Evolutionary conservation across 2,329 filamentous ascomycete species (phyloP).

Genomic region (Diplodia mutila): DNA sequence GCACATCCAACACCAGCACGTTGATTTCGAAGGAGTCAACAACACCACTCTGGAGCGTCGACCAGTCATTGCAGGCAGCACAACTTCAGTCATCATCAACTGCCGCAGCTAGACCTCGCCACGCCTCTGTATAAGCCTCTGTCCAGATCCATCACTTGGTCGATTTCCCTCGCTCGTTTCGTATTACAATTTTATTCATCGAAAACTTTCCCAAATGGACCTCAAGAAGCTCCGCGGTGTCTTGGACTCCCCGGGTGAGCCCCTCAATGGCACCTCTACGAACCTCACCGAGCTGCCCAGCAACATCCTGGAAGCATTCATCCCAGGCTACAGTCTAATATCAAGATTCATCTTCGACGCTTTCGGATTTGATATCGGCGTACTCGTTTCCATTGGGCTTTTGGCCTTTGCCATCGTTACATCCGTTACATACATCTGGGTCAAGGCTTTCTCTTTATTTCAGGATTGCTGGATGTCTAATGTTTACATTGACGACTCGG

Average conservation of each 20-base stretch:
- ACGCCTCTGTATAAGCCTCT: background rate
- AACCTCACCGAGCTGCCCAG: constrained; percentile 45
- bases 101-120: background rate
- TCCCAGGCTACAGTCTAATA: constrained; percentile 55
- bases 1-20: background rate
- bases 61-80: background rate
- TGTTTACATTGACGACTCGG: constrained; percentile 50
- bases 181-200: background rate
- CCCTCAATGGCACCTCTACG: constrained; percentile 27
- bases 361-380: constrained; percentile 54
- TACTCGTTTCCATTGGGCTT: constrained; percentile 50
- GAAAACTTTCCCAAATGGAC: background rate
- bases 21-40: no score
- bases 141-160: background rate
- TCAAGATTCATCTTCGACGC: constrained; percentile 48
- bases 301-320: constrained; percentile 54
- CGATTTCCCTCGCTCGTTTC: background rate
- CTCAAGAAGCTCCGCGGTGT: background rate
- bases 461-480: constrained; percentile 45
- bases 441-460: constrained; percentile 38
- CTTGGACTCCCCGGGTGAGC: background rate
- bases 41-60: no score
- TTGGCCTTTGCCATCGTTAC: constrained; percentile 48
- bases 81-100: background rate
- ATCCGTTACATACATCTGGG: constrained; percentile 43